Conservation (phyloP, 2,329 filamentous ascomycete species). For the Ophiocordyceps camponoti-saundersi region DNA sequence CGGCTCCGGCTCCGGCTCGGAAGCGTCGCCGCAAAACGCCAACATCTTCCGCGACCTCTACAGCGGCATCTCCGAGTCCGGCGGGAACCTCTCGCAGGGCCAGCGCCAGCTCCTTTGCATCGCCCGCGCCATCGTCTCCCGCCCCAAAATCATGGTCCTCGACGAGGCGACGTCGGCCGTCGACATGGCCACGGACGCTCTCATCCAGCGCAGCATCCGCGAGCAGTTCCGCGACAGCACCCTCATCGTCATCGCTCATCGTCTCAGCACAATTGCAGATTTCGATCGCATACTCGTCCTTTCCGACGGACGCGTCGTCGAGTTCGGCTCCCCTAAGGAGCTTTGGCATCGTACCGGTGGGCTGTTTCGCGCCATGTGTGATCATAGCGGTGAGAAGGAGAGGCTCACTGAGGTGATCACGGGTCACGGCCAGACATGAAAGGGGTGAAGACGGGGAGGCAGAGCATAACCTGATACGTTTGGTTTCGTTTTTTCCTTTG, state of each 20-base stretch:
- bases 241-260: constrained; percentile 58
- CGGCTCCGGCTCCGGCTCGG: constrained; percentile 16
- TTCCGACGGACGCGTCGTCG: constrained; percentile 47
- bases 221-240: constrained; percentile 55
- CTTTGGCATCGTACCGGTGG: constrained; percentile 36
- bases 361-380: constrained; percentile 46
- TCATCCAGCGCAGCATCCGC: constrained; percentile 58
- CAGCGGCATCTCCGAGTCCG: constrained; percentile 52
- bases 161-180: constrained; percentile 69
- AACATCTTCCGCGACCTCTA: constrained; percentile 49
- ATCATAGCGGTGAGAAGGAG: constrained; percentile 41
- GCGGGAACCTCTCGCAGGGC: constrained; percentile 58
- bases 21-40: constrained; percentile 27
- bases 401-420: constrained; percentile 29
- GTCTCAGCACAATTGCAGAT: constrained; percentile 60
- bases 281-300: constrained; percentile 61
- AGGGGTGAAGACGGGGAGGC: no score
- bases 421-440: neutral
- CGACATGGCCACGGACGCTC: constrained; percentile 57
- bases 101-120: constrained; percentile 63
- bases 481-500: no score
- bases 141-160: constrained; percentile 62
- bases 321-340: constrained; percentile 48
- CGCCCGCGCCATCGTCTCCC: constrained; percentile 53
- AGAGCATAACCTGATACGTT: no score